Evolutionary conservation across 768 basidiomycete species (phyloP), one percentile per base, ranked within the genome.

Genomic region (Pulveroboletus ravenelii): DNA sequence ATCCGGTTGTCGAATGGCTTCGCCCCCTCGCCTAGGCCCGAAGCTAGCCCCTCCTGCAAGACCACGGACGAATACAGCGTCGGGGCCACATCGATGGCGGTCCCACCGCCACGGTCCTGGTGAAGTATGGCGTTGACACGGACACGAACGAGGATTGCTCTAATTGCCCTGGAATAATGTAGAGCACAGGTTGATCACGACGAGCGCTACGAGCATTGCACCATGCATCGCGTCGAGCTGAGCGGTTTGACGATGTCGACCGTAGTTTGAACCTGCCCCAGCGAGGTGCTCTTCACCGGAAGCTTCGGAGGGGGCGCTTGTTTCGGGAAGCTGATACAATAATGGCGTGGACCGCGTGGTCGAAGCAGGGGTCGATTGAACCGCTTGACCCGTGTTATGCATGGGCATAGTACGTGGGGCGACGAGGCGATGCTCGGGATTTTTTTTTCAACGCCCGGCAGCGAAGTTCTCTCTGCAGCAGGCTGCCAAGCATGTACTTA

Each of bases 151-250:
- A 59, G 15, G 52, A 46, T 43, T 45, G 44, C 10, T 56, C 58
- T n/a, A 57, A 20, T 12, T 67, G 47, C 45, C 57, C 54, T 13
- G 67, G 45, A 5, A 55, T 30, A 30, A 60, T 27, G 40, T 62
- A 67, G 48, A 67, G 63, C 20, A 58, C 46, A 62, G n/a, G 18
- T 50, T 58, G 36, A 62, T 52, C 35, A 53, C 38, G 23, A 62
- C 27, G 30, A 65, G 53, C 1, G 51, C 53, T 20, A 54, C 38
- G 41, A 64, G 45, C 38, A 62, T 51, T 3, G 45, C 47, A 2
- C 56, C 53, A 23, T 51, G 55, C 35, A 65, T 12, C 0, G 47
- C 36, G 35, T 58, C 45, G 12, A 48, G 49, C 34, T 38, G 43
- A 10, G 10, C 20, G 3, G 17, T 18, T 27, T 27, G 52, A 39